These are phyloP conservation scores for Gynandropsis gynandra DNA, from an alignment of 345 rosid genomes.

Conservation along the genomic window DNA sequence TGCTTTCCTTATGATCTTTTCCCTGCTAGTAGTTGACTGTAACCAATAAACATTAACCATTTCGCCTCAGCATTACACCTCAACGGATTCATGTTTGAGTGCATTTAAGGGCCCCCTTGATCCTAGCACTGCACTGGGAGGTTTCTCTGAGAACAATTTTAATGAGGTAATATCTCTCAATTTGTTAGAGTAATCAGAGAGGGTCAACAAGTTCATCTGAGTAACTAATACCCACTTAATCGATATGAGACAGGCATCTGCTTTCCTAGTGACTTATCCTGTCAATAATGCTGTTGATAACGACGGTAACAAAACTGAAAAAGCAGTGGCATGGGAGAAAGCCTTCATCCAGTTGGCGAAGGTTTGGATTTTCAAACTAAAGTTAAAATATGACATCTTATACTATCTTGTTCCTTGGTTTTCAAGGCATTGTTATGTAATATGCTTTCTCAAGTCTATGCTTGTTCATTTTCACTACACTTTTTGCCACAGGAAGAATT, in stretches of 20 bases:
- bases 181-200: conserved; percentile 10
- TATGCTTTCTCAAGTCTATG: background rate
- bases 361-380: conserved; percentile 36
- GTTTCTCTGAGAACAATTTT: conserved; percentile 77
- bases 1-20: background rate
- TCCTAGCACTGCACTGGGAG: conserved; percentile 92
- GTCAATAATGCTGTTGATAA: conserved; percentile 66
- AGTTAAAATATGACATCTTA: background rate
- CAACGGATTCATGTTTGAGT: conserved; percentile 81
- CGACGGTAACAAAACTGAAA: conserved; percentile 57
- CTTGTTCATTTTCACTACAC: background rate
- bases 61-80: conserved; percentile 72
- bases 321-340: conserved; percentile 94
- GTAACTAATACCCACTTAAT: conserved; percentile 19
- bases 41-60: conserved; percentile 4
- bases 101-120: conserved; percentile 96
- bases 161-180: conserved; percentile 53
- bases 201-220: conserved; percentile 8
- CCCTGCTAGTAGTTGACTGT: conserved; percentile 1
- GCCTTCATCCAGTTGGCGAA: conserved; percentile 77
- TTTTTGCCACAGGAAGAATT: conserved; percentile 61
- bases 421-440: too few species aligned
- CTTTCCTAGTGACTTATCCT: conserved; percentile 89
- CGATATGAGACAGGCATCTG: conserved; percentile 74
- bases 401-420: conserved; percentile 3